These are phyloP conservation scores for Hanseniaspora pseudoguilliermondii DNA, from an alignment of 805 yeast genomes.

Conservation along the genomic window DNA sequence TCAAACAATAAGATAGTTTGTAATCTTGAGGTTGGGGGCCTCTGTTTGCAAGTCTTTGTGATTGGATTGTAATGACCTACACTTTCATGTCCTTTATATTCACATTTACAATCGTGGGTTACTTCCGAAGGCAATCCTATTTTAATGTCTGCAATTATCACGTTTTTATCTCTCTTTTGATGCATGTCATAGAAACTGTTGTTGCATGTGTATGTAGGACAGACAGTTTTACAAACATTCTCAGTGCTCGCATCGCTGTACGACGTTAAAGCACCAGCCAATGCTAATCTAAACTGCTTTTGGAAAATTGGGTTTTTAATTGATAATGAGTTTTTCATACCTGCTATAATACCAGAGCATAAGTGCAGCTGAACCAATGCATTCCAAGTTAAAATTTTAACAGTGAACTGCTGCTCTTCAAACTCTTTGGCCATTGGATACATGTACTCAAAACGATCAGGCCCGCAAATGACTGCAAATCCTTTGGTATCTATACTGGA, in stretches of 20 bases:
- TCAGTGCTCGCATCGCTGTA: background rate
- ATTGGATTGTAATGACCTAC: background rate
- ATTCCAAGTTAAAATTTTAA: background rate
- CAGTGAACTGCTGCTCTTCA: conserved; percentile 1
- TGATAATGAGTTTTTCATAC: conserved; percentile 36
- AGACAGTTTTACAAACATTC: background rate
- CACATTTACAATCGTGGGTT: background rate
- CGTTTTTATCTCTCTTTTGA: background rate
- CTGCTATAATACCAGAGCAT: conserved; percentile 29
- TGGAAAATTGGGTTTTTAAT: conserved; percentile 32
- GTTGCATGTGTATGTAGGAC: background rate
- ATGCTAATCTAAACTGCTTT: conserved; percentile 28
- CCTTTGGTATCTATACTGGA: background rate
- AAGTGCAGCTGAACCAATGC: conserved; percentile 4
- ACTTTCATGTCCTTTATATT: background rate
- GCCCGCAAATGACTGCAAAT: background rate
- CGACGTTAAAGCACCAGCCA: conserved; percentile 18
- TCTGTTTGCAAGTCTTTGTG: background rate
- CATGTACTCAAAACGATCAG: background rate
- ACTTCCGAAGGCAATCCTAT: background rate
- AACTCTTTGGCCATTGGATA: background rate
- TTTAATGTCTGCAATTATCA: background rate
- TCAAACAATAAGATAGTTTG: conserved; percentile 50
- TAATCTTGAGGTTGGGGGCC: conserved; percentile 34
- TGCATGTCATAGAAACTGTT: background rate